Base-by-base conservation (phyloP, 495 filamentous ascomycete species). In the Penicillium desertorum region DNA sequence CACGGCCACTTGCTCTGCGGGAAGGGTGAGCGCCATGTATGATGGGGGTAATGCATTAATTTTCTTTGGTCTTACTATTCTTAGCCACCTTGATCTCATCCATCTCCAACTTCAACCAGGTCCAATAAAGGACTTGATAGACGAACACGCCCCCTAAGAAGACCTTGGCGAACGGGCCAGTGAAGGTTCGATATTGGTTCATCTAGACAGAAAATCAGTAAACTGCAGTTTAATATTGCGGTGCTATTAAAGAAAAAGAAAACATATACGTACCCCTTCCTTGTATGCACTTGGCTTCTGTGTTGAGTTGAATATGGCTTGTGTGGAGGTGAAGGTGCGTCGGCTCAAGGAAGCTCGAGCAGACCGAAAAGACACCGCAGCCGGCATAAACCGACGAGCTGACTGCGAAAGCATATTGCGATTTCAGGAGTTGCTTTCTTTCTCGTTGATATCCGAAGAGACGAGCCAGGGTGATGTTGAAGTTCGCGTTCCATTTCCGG, bases 61-160 rank as follows among this genome's bases (percentile, higher is more conserved):
- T 41, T 17, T 29, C 2, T 1, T 27, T 34, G 30, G 34, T 76
- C 72, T 30, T 68, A 84, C 81, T 68, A 56, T 79, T 79, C 66
- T 83, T 84, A 44, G 86, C 78, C 11, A 78, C 73, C 72, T 84
- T 89, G 29, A 79, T 74, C 69, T 92, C 90, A 57, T 90, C 79
- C 52, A 77, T 81, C 74, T 97, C 93, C n/a, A 98, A 76, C 73
- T 89, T 94, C 71, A 84, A 57, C 94, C 93, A 98, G 20, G 77
- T 73, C 82, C 83, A 95, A 72, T 96, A 96, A 23, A 84, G 71
- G 10, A 90, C 64, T 70, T 98, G 94, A 74, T 96, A 98, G 0
- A 88, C 90, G 71, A 96, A 88, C 22, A 96, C 77, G 14, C 91
- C 89, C 49, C 91, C 85, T 9, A 97, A 80, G 64, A 96, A 87